These are phyloP conservation scores for Heritiera fomes DNA, from an alignment of 345 rosid species.

Conservation along the genomic window DNA sequence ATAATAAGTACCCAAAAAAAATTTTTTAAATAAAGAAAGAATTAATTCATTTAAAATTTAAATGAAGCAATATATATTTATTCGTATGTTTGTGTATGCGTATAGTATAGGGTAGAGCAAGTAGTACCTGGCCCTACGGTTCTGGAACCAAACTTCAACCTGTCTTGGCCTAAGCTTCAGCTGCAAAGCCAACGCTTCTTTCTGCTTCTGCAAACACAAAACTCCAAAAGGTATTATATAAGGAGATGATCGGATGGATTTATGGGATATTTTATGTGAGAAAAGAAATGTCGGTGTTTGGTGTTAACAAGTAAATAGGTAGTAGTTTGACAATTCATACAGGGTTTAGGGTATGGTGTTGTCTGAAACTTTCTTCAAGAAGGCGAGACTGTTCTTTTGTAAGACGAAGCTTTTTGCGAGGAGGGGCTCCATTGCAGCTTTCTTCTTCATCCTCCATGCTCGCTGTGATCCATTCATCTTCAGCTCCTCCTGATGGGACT, in stretches of 20 bases:
- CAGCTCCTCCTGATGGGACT: slow-evolving; percentile 48
- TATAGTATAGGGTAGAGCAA: slow-evolving; percentile 6
- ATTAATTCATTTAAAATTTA: neutral
- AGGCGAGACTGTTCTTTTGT: slow-evolving; percentile 90
- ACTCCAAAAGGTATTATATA: slow-evolving; percentile 10
- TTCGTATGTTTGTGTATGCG: neutral
- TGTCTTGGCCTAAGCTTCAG: slow-evolving; percentile 87
- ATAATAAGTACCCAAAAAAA: slow-evolving; percentile 1
- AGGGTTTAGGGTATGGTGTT: slow-evolving; percentile 82
- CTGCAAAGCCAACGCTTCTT: slow-evolving; percentile 77
- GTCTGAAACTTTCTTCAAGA: slow-evolving; percentile 95
- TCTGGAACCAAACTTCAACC: slow-evolving; percentile 99
- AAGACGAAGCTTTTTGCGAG: slow-evolving; percentile 89
- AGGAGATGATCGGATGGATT: neutral
- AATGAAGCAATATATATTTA: neutral
- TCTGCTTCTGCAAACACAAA: slow-evolving; percentile 66
- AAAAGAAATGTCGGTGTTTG: slow-evolving; percentile 1
- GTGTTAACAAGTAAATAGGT: neutral
- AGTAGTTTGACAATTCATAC: slow-evolving; percentile 31
- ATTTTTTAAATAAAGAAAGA: neutral
- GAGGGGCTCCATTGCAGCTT: slow-evolving; percentile 52
- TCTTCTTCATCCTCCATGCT: slow-evolving; percentile 57
- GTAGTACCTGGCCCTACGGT: slow-evolving; percentile 96
- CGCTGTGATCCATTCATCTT: slow-evolving; percentile 49
- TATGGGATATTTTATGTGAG: neutral